Conservation (phyloP, 495 filamentous ascomycete genomes). For the Aspergillus ostianus region DNA sequence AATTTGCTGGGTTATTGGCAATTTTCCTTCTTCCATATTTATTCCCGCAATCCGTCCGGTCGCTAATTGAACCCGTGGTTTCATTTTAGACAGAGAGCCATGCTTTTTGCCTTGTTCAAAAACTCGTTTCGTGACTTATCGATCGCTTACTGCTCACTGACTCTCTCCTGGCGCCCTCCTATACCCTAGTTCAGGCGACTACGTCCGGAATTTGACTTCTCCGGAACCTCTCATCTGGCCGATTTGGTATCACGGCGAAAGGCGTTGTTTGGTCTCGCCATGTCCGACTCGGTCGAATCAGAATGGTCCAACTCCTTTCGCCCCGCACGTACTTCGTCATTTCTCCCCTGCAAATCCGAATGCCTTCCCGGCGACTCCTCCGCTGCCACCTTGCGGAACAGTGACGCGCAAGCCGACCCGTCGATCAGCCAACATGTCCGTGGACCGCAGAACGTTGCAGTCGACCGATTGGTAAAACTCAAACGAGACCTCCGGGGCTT, state of each 20-base stretch:
- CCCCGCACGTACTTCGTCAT: slow-evolving; percentile 30
- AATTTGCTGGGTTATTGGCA: not conserved
- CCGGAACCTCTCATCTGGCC: slow-evolving; percentile 1
- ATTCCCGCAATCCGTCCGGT: not conserved
- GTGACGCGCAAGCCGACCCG: slow-evolving; percentile 50
- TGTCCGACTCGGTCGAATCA: slow-evolving; percentile 39
- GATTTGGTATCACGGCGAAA: not conserved
- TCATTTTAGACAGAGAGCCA: slow-evolving; percentile 26
- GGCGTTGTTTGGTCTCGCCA: slow-evolving; percentile 13
- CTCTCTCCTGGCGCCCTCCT: slow-evolving; percentile 22
- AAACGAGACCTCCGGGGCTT: slow-evolving; percentile 57
- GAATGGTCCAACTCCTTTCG: slow-evolving; percentile 35
- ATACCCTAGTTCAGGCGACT: slow-evolving; percentile 17
- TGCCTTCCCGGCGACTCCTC: slow-evolving; percentile 42
- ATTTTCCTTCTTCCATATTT: not conserved
- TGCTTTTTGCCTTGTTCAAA: slow-evolving; percentile 30
- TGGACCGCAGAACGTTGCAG: slow-evolving; percentile 57
- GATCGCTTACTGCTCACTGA: slow-evolving; percentile 19
- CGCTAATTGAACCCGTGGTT: slow-evolving; percentile 5
- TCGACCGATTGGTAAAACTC: slow-evolving; percentile 60
- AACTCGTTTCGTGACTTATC: slow-evolving; percentile 20
- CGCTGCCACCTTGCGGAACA: slow-evolving; percentile 41
- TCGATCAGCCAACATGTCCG: slow-evolving; percentile 47
- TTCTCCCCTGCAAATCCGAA: slow-evolving; percentile 42
- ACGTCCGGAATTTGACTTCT: not conserved